These are phyloP conservation scores for Cochliopodium minus DNA, from an alignment of 208 protist genomes.

Conservation along the genomic window DNA sequence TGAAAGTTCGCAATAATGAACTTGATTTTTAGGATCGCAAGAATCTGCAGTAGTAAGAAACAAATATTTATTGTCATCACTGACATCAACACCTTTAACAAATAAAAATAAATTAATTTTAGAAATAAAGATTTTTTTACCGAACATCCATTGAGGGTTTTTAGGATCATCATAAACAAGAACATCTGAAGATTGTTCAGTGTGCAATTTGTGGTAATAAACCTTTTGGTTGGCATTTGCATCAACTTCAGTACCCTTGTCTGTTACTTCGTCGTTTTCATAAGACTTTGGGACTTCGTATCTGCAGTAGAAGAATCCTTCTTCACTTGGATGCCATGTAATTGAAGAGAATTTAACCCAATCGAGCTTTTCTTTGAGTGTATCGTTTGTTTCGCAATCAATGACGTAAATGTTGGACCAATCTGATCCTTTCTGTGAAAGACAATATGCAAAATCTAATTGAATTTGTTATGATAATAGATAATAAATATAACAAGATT, in stretches of 20 bases:
- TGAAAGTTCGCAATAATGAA: too few species aligned
- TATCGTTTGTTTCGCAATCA: slow-evolving; percentile 32
- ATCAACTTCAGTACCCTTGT: slow-evolving; percentile 64
- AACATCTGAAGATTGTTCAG: slow-evolving; percentile 48
- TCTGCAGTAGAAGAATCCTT: slow-evolving; percentile 74
- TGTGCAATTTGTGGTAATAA: slow-evolving; percentile 64
- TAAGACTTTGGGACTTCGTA: slow-evolving; percentile 36
- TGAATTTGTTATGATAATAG: too few species aligned
- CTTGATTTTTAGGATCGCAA: slow-evolving; percentile 52
- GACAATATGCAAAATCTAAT: slow-evolving; percentile 61
- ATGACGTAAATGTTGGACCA: slow-evolving; percentile 58
- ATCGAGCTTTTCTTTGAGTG: slow-evolving; percentile 46
- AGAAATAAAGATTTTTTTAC: too few species aligned
- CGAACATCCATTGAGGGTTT: slow-evolving; percentile 45
- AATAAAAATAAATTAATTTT: too few species aligned
- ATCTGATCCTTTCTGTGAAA: slow-evolving; percentile 64
- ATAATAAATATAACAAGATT: slow-evolving; percentile 29
- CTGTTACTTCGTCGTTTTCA: slow-evolving; percentile 29
- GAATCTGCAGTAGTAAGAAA: slow-evolving; percentile 43
- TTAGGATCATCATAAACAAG: slow-evolving; percentile 45
- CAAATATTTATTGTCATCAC: slow-evolving; percentile 52
- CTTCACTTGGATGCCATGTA: slow-evolving; percentile 44
- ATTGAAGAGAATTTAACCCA: slow-evolving; percentile 68
- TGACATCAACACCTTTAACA: slow-evolving; percentile 41
- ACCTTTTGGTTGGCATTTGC: slow-evolving; percentile 44